Evolutionary conservation across 805 yeast genomes (phyloP).

Genomic region (Debaryomyces castellii): DNA sequence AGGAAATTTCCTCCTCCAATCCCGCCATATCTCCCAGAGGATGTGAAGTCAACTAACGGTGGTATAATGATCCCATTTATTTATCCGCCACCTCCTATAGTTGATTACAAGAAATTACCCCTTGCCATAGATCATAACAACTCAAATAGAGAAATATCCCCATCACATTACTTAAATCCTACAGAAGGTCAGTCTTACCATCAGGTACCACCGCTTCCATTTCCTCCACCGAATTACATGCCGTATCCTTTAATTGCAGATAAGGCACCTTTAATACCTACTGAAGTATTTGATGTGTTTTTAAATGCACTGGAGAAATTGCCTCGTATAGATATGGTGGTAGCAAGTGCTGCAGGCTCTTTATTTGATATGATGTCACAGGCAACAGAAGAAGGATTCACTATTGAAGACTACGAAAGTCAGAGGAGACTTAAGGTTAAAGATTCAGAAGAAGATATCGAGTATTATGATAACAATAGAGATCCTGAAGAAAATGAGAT

Average conservation of each 20-base stretch:
- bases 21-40: constrained; percentile 27
- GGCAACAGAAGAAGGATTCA: constrained; percentile 34
- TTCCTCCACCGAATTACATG: constrained; percentile 46
- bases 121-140: constrained; percentile 12
- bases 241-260: constrained; percentile 43
- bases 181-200: constrained; percentile 3
- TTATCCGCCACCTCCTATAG: constrained; percentile 41
- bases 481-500: constrained; percentile 12
- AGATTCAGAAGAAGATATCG: constrained; percentile 7
- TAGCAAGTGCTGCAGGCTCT: constrained; percentile 48
- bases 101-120: constrained; percentile 19
- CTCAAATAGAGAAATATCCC: background rate
- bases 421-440: constrained; percentile 1
- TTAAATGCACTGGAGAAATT: constrained; percentile 34
- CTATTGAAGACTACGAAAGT: constrained; percentile 8
- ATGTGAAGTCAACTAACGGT: constrained; percentile 8
- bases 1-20: constrained; percentile 39
- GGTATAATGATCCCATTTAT: constrained; percentile 46
- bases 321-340: constrained; percentile 44
- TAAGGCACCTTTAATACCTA: constrained; percentile 31
- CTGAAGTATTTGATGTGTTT: constrained; percentile 34
- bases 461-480: constrained; percentile 7
- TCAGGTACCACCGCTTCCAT: constrained; percentile 41
- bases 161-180: background rate
- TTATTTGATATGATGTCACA: constrained; percentile 34